Evolutionary conservation across 2,329 filamentous ascomycete species (phyloP).

Genomic region (Polytolypa hystricis): DNA sequence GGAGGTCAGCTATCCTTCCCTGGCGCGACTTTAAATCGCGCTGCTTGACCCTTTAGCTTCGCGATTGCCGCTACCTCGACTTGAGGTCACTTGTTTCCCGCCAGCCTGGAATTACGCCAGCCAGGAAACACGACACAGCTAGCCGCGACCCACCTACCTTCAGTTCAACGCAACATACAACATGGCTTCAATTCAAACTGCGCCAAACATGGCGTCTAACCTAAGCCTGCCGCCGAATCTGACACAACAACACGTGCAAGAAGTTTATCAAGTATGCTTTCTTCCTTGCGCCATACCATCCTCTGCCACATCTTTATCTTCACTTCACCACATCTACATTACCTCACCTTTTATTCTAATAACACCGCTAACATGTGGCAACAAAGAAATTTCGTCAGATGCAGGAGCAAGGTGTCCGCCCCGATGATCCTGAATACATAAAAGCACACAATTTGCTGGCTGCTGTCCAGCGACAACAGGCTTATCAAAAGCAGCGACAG

Average conservation of each 20-base stretch:
- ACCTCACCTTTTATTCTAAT: conserved; percentile 1
- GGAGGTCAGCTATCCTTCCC: neutral
- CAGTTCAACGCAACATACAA: conserved; percentile 24
- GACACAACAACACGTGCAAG: conserved; percentile 67
- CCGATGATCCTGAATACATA: conserved; percentile 75
- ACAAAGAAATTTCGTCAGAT: conserved; percentile 82
- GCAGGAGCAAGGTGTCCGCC: conserved; percentile 71
- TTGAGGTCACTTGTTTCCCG: too few relatives aligned
- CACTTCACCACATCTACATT: conserved; percentile 1
- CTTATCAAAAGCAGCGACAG: conserved; percentile 46
- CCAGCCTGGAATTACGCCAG: too few relatives aligned
- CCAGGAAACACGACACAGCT: too few relatives aligned
- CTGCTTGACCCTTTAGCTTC: too few relatives aligned
- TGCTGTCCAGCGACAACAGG: conserved; percentile 54
- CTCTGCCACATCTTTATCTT: conserved; percentile 3
- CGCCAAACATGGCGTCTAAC: conserved; percentile 56
- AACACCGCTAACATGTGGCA: too few relatives aligned
- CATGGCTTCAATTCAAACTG: conserved; percentile 74
- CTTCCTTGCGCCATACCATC: conserved; percentile 6
- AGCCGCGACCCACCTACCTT: conserved; percentile 11
- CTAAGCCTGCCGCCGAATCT: conserved; percentile 54
- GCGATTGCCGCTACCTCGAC: too few relatives aligned
- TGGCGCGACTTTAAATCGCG: neutral
- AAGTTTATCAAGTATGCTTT: conserved; percentile 45
- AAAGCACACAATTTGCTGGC: conserved; percentile 68